Evolutionary conservation across 2,329 filamentous ascomycete genomes (phyloP).

Genomic region (Diplodia scrobiculata): DNA sequence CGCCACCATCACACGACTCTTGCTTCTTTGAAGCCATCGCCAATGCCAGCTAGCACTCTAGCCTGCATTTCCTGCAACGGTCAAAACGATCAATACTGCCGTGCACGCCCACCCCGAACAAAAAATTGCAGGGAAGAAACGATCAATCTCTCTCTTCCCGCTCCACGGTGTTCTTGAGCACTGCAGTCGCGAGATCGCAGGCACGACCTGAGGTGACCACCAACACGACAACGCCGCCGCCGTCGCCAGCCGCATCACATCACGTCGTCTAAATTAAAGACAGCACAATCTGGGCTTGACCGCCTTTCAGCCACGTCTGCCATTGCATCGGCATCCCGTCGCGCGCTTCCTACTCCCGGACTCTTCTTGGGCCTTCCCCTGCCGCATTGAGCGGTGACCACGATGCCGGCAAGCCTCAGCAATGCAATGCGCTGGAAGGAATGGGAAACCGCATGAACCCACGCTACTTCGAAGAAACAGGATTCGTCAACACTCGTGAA

Average conservation of each 20-base stretch:
- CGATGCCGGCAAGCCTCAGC: neutral
- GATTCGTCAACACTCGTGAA: neutral
- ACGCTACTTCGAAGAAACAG: neutral
- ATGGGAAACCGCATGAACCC: neutral
- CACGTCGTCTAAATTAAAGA: neutral
- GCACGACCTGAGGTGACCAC: neutral
- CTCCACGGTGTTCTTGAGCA: neutral
- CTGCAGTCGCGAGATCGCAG: neutral
- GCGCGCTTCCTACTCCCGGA: neutral
- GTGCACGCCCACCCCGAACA: neutral
- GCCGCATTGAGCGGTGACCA: neutral
- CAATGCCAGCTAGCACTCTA: neutral
- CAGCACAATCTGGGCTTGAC: neutral
- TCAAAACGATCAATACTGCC: neutral
- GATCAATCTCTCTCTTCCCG: neutral
- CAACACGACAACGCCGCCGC: neutral
- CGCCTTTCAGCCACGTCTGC: neutral
- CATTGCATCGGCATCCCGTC: neutral
- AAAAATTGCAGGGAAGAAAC: neutral
- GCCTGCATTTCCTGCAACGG: neutral
- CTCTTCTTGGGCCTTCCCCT: neutral
- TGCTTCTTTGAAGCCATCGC: neutral
- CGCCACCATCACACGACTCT: conserved; percentile 21
- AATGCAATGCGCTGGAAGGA: neutral
- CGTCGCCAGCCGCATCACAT: neutral